Percentiles rank a stretch among this genome's conserved stretches.
Conservation (phyloP, 1,284 basidiomycete species). For the Fomitopsis pinicola region DNA sequence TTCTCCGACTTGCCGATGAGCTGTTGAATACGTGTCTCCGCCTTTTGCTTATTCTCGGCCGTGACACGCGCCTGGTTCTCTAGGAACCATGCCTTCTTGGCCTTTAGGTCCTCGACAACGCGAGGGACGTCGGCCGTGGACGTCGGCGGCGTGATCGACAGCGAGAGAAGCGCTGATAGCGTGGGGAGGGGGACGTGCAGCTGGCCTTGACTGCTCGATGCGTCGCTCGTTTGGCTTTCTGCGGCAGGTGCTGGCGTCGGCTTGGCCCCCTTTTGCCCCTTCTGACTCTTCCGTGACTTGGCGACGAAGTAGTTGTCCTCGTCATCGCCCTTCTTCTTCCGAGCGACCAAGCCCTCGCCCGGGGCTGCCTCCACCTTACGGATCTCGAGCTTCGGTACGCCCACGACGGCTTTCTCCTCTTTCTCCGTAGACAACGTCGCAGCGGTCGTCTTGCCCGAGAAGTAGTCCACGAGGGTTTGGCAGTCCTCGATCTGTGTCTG, state of each 20-base stretch:
- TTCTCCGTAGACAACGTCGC: constrained; percentile 34
- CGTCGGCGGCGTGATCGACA: constrained; percentile 90
- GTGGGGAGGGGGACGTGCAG: constrained; percentile 86
- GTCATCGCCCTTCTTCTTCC: constrained; percentile 90
- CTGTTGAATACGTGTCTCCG: constrained; percentile 74
- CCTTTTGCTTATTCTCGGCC: constrained; percentile 72
- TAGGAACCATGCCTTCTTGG: constrained; percentile 94
- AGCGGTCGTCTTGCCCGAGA: constrained; percentile 70
- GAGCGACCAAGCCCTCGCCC: constrained; percentile 69
- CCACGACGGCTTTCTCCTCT: constrained; percentile 43
- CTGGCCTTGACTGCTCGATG: constrained; percentile 28
- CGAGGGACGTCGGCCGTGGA: constrained; percentile 77
- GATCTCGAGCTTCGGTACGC: constrained; percentile 82
- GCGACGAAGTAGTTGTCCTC: constrained; percentile 84
- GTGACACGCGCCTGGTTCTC: constrained; percentile 69
- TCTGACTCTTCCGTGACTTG: constrained; percentile 63
- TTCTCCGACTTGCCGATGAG: constrained; percentile 47
- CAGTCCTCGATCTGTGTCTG: constrained; percentile 96
- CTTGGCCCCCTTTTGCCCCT: constrained; percentile 63
- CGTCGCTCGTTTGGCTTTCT: constrained; percentile 31
- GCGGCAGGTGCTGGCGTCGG: constrained; percentile 24
- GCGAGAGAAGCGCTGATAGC: constrained; percentile 80
- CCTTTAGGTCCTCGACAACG: constrained; percentile 86
- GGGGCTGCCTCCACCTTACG: constrained; percentile 76
- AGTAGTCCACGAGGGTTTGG: constrained; percentile 88